phyloP scores from a whole-genome alignment of 331 rosid genomes.

The Spiraea crenata region DNA sequence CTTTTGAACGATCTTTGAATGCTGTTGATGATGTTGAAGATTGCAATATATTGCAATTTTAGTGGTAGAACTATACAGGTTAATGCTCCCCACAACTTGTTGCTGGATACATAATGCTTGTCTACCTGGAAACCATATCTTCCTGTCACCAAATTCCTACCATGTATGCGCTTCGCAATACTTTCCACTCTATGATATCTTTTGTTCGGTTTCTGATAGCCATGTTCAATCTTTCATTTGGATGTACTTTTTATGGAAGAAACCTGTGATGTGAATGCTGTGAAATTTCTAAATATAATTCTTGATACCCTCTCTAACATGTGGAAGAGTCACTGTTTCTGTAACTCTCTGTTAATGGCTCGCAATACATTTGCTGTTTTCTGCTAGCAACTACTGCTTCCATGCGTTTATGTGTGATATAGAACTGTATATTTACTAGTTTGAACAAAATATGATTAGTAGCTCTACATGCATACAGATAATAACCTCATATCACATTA shows the following conservation, averaged over 20 bases:
- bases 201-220: neutral
- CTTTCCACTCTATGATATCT: neutral
- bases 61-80: conserved; percentile 7
- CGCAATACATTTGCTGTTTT: neutral
- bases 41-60: neutral
- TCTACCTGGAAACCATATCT: conserved; percentile 24
- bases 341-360: neutral
- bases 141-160: conserved; percentile 26
- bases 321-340: neutral
- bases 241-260: neutral
- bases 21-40: neutral
- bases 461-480: neutral
- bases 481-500: too few relatives aligned
- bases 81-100: conserved; percentile 9
- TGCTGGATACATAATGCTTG: conserved; percentile 16
- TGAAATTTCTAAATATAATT: neutral
- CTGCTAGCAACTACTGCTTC: neutral
- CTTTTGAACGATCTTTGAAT: neutral
- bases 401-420: too few relatives aligned
- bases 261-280: neutral
- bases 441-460: neutral
- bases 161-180: conserved; percentile 1
- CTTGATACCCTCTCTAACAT: neutral
- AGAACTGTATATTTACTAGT: neutral
- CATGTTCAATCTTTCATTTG: neutral